Conservation (phyloP, 192 early-diverging fungal species). For the Backusella macrospora region DNA sequence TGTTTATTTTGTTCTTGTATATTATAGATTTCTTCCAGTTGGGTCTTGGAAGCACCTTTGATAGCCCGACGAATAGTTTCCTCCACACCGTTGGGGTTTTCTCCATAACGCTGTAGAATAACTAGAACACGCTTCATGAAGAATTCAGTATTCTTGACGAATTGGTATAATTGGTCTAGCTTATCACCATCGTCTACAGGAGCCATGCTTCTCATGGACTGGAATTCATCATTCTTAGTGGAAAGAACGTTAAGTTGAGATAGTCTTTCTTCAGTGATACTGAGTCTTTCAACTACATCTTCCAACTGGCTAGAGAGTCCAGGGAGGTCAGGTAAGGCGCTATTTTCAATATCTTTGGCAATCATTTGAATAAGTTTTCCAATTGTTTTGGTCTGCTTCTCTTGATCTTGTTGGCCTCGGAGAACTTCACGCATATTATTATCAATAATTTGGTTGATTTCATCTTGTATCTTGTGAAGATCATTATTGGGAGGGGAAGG, state of each 20-base stretch:
- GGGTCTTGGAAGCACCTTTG: conserved; percentile 31
- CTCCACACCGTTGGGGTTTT: conserved; percentile 27
- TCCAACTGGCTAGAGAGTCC: conserved; percentile 27
- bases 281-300: conserved; percentile 28
- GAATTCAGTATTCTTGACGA: conserved; percentile 24
- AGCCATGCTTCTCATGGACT: background rate
- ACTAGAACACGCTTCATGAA: conserved; percentile 37
- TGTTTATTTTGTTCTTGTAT: conserved; percentile 22
- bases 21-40: conserved; percentile 14
- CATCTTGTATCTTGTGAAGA: background rate
- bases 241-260: background rate
- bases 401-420: conserved; percentile 18
- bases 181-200: background rate
- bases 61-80: conserved; percentile 32
- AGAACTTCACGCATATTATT: conserved; percentile 18
- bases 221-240: background rate
- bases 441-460: background rate
- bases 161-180: conserved; percentile 1
- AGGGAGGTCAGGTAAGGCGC: conserved; percentile 31
- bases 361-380: conserved; percentile 36
- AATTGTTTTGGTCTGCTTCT: conserved; percentile 29
- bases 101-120: conserved; percentile 31
- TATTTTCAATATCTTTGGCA: conserved; percentile 26
- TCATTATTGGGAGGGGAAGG: background rate
- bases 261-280: conserved; percentile 28